Base-by-base conservation (phyloP, 257 asterid genomes). In the Paraleonurus japonicus region DNA sequence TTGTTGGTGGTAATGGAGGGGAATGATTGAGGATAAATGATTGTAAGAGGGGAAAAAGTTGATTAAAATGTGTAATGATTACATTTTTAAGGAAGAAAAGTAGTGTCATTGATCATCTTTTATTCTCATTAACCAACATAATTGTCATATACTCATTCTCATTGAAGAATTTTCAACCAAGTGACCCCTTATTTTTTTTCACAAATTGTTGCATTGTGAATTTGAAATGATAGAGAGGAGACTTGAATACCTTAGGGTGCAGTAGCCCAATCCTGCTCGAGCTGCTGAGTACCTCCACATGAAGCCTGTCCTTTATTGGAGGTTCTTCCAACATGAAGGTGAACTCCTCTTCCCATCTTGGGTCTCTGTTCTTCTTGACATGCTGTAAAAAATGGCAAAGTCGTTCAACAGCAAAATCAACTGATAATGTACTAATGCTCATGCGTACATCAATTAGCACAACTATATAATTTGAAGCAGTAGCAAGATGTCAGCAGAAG, bases 311-410 rank as follows among this genome's bases (percentile, higher is more conserved):
- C 76, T 85, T 88, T 67, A 76, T 28, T 4, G 99, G 99, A 70
- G 98, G 90, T 82, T 92, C 95, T 6, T 92, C 96, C 84, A 95
- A 68, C 79, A 78, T 51, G 83, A 92, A 95, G 5, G 83, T 73
- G 77, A 92, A 95, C 75, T 81, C 95, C 84, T 95, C 99, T 9
- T 80, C 97, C 99, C 98, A 92, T 76, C 98, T 88, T 62, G 99
- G 99, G 83, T 95, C 99, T 43, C 98, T 82, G 80, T 84, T 95
- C 87, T 95, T 95, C 92, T 92, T 92, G 57, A 89, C 30, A 78
- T 95, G 99, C 99, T 95, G 93, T 53, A 75, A 37, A 13, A 66
- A 51, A 69, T 75, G 37, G 43, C 24, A 27, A 66, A 67, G 65
- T 17, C 11, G 4, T 41, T 64, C 48, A 72, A 65, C 28, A 72